Conservation (phyloP, 345 rosid species). For the Boechera retrofracta region DNA sequence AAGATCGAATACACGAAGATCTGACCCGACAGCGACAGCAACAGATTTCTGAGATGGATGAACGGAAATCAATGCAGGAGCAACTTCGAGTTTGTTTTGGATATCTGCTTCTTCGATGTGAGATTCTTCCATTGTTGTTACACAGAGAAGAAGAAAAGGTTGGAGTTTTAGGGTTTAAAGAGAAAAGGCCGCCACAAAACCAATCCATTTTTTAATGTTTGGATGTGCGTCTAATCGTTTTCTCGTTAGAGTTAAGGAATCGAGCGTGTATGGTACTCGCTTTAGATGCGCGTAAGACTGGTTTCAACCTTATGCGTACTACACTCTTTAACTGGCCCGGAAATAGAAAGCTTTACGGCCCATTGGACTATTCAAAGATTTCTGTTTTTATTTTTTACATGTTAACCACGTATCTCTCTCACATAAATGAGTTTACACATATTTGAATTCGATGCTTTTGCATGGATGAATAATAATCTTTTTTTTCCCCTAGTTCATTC, state of each 20-base stretch:
- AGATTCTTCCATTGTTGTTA: slow-evolving; percentile 53
- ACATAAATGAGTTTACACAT: slow-evolving; percentile 14
- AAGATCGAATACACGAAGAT: slow-evolving; percentile 85
- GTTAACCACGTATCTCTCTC: slow-evolving; percentile 29
- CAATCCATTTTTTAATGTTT: slow-evolving; percentile 11
- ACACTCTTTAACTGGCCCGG: not conserved
- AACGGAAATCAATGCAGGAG: slow-evolving; percentile 77
- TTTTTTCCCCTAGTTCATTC: slow-evolving; percentile 17
- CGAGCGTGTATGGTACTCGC: not conserved
- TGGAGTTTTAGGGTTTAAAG: slow-evolving; percentile 40
- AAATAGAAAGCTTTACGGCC: not conserved
- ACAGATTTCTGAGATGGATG: slow-evolving; percentile 77
- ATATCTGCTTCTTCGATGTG: slow-evolving; percentile 61
- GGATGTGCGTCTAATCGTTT: not conserved
- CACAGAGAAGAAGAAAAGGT: not conserved
- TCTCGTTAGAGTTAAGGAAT: not conserved
- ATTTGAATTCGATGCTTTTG: slow-evolving; percentile 42
- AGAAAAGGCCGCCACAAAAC: slow-evolving; percentile 19
- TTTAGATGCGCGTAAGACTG: not conserved
- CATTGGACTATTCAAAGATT: not conserved
- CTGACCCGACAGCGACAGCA: slow-evolving; percentile 77
- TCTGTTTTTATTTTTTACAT: too few species aligned
- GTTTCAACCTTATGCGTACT: not conserved
- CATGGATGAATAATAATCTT: slow-evolving; percentile 32
- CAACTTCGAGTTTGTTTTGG: slow-evolving; percentile 63